Evolutionary conservation across 176 grass and related monocot genomes (phyloP), one percentile per base, ranked within the genome.

Genomic region (Eragrostis curvula): DNA sequence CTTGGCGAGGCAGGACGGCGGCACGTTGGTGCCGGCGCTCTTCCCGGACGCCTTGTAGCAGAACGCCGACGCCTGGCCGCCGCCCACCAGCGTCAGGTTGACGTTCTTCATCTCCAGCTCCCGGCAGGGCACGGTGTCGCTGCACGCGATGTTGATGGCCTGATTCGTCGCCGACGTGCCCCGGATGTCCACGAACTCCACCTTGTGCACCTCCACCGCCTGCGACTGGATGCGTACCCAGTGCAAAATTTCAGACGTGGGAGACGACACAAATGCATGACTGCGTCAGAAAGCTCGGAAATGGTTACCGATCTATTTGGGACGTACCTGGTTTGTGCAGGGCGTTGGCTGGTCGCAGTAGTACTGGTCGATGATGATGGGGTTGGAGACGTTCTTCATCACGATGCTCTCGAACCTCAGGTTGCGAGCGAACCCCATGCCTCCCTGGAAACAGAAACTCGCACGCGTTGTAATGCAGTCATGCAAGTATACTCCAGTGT

Each of bases 381-480:
- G 96, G 40, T 92, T 98, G 40, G 84, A 92, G 7, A 98, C 96
- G 72, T 93, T 88, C 70, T 30, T 95, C 85, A 98, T 93, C 75
- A 81, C 36, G 71, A 98, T 85, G 75, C 41, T 74, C 51, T 92
- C 73, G 87, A 98, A 98, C 48, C 70, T 36, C 68, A 98, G 87
- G 10, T 89, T 56, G 20, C 71, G 82, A 3, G 86, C 96, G 25
- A 74, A 88, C 1, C 95, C 95, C 83, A 61, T 75, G 17, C 96
- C 92, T 28, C 96, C 96, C 96, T 98, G 66, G 60, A 46, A 6
- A 61, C 51, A 17, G 6, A 53, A 23, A 12, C 2, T 18, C 15
- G 24, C 58, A 77, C 17, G 74, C 32, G 41, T 12, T 44, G 43
- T 51, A 41, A 68, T 21, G 8, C 13, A 14, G 46, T 12, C 7